Conservation (phyloP, 2,329 filamentous ascomycete species). For the Colletotrichum somersetense region DNA sequence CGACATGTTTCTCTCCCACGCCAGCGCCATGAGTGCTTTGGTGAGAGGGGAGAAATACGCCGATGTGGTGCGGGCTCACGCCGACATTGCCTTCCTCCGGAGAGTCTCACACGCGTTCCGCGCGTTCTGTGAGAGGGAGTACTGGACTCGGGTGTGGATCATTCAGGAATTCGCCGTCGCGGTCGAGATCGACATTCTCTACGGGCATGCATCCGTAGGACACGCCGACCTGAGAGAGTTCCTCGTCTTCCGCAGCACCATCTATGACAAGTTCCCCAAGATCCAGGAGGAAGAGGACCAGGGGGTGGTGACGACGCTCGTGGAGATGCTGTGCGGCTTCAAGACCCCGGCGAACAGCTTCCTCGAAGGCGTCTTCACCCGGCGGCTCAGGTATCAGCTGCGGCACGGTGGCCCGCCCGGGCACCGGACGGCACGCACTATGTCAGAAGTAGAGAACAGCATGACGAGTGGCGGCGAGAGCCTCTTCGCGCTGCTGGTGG, state of each 20-base stretch:
- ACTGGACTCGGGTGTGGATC: constrained; percentile 53
- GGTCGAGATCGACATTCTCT: constrained; percentile 44
- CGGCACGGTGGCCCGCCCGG: neutral
- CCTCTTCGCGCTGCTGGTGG: constrained; percentile 17
- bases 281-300: neutral
- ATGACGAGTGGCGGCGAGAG: neutral
- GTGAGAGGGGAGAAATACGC: neutral
- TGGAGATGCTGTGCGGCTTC: constrained; percentile 16
- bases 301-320: neutral
- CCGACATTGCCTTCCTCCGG: constrained; percentile 14
- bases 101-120: constrained; percentile 23
- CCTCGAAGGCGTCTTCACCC: constrained; percentile 21
- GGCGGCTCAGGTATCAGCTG: constrained; percentile 12
- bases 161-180: constrained; percentile 50
- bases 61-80: constrained; percentile 4
- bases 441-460: neutral
- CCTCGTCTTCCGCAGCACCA: neutral
- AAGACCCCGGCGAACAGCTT: constrained; percentile 19
- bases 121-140: constrained; percentile 50
- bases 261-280: neutral
- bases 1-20: constrained; percentile 2
- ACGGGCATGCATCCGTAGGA: constrained; percentile 39
- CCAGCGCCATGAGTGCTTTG: constrained; percentile 8
- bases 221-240: constrained; percentile 16
- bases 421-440: neutral